A percentile compares a stretch with the other conserved stretches of the same genome.
Evolutionary conservation across 1,139 yeast genomes (phyloP).

Genomic region (Wickerhamomyces sp.): DNA sequence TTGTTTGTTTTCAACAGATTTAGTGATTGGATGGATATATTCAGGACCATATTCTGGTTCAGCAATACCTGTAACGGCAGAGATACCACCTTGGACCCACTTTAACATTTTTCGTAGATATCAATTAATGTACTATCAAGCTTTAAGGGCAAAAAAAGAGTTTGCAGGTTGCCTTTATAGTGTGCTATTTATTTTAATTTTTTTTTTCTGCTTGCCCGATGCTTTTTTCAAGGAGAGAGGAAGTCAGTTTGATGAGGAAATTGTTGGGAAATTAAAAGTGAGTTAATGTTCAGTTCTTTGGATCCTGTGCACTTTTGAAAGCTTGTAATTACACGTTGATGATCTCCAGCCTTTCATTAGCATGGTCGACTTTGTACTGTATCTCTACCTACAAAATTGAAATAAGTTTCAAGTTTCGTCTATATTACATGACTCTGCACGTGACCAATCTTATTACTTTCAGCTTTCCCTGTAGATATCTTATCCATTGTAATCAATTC

Average conservation of each 20-base stretch:
- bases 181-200: background rate
- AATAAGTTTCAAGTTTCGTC: too few species aligned
- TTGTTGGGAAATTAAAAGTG: background rate
- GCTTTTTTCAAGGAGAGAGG: background rate
- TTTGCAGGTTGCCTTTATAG: background rate
- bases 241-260: background rate
- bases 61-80: slow-evolving; percentile 94
- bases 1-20: slow-evolving; percentile 48
- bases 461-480: too few species aligned
- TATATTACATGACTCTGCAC: too few species aligned
- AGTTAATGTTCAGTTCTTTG: background rate
- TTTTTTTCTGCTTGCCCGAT: background rate
- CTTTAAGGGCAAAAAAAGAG: too few species aligned
- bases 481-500: too few species aligned
- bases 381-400: too few species aligned
- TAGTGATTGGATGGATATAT: slow-evolving; percentile 81
- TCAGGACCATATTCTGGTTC: slow-evolving; percentile 96
- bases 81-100: slow-evolving; percentile 84
- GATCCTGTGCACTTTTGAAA: too few species aligned
- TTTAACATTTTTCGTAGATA: slow-evolving; percentile 46
- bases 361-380: too few species aligned
- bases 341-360: too few species aligned
- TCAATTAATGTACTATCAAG: too few species aligned
- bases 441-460: too few species aligned
- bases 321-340: too few species aligned